Base-by-base conservation (phyloP, 1,284 basidiomycete genomes). In the Ustilago shanxiensis region DNA sequence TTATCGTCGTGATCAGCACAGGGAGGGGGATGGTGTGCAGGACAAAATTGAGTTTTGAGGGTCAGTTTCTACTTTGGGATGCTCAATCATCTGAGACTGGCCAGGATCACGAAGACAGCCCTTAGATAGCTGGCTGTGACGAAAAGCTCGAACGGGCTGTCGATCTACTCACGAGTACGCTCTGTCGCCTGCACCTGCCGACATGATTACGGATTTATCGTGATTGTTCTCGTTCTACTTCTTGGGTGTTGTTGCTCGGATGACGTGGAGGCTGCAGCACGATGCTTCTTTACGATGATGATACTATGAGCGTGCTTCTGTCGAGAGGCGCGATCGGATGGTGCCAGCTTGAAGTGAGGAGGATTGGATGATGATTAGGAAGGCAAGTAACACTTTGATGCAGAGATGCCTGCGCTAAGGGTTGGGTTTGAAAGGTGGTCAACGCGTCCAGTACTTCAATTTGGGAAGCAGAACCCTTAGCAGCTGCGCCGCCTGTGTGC, bases 151-250 rank as follows among this genome's bases (percentile, higher is more conserved):
- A 2, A 29, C 2, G 24, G 20, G 44, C 16, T 20, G 28, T 24
- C 9, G n/a, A 13, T 3, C 20, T 24, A 69, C 78, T 69, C 60
- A 81, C 79, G 79, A 81, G 61, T 85, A 85, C 3, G 83, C 83
- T 57, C 82, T 64, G 61, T 85, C 83, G 39, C 83, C 82, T 55
- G 83, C 82, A 47, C 83, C 83, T 35, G 83, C 82, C 47, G 77
- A 79, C 82, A 84, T 84, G 58, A 49, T 76, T 54, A 61, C 37
- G n/a, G 11, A 33, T 28, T 20, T 53, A 35, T 33, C n/a, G n/a
- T 53, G 29, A 9, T 11, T 53, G 51, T 35, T 16, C 31, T 53
- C 1, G 9, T 6, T 49, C 1, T 13, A 49, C 47, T 49, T 6
- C 28, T 2, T 20, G 20, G 6, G 41, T 20, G n/a, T 44, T 7